Evolutionary conservation across 1,284 basidiomycete genomes (phyloP), one percentile per base, ranked within the genome.

Genomic region (Ustilago nuda): DNA sequence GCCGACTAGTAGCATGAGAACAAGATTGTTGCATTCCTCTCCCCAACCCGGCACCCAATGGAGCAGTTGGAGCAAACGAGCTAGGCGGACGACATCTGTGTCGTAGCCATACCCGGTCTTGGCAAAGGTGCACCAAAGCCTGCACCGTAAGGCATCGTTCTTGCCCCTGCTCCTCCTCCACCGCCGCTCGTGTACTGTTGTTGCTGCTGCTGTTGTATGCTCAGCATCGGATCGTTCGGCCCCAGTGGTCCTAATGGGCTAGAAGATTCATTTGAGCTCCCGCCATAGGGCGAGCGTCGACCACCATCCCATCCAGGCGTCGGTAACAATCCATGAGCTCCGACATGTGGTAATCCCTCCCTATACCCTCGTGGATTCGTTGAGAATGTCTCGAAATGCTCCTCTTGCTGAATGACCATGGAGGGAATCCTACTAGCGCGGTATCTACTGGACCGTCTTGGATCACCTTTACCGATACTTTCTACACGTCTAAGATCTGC

Each of bases 391-490:
- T 41, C 30, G 13, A 27, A 37, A 15, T 54, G 43, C 17, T 39
- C 17, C 19, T 59, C 50, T 6, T 72, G 65, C 2, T 61, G 37
- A 33, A 60, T 39, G 41, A 56, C 56, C 54, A 53, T 65, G 17
- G 71, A 39, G 2, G 51, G 61, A 35, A 61, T 68, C 39, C 58
- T 45, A 35, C 62, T 65, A 15, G 43, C 23, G 3, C 56, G 51
- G 45, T 63, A 76, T 17, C 70, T 46, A 59, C 66, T 72, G 11
- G 69, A 37, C 9, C 71, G 48, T 3, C 75, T 35, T 8, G 71
- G 55, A 37, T 77, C 71, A 27, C 77, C 77, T 50, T 79, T 79
- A 51, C 77, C 77, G 11, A 79, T 70, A 37, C 73, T 76, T 15
- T 79, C 77, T 1, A 79, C 70, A 30, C 77, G 65, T 12, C 73